A percentile compares a stretch with the other conserved stretches of the same genome.
phyloP scores from a whole-genome alignment of 768 basidiomycete species.

The Plicaturopsis crispa region DNA sequence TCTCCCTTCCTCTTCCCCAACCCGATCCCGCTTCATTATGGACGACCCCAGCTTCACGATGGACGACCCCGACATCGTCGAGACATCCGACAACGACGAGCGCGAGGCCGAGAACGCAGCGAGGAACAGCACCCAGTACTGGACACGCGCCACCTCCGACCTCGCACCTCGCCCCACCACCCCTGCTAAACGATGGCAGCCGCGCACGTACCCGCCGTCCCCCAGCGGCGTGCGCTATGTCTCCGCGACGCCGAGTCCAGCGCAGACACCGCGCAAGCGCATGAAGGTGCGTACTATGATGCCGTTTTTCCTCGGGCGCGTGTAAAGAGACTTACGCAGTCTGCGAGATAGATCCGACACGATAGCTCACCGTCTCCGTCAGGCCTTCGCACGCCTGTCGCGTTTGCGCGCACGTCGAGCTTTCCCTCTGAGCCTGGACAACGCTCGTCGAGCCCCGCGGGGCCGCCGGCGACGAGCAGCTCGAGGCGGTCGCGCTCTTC shows the following conservation, averaged over 20 bases:
- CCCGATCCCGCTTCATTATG: no score
- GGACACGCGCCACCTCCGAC: conserved; percentile 3
- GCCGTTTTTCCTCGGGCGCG: no score
- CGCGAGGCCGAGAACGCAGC: conserved; percentile 30
- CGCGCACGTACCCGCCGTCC: conserved; percentile 1
- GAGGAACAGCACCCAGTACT: conserved; percentile 5
- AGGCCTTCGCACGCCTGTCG: background rate
- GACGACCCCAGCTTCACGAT: conserved; percentile 8
- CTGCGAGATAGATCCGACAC: no score
- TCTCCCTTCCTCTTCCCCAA: no score
- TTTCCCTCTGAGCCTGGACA: no score
- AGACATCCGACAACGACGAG: conserved; percentile 61
- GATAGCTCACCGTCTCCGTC: background rate
- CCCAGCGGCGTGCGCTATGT: conserved; percentile 1
- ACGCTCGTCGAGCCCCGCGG: no score
- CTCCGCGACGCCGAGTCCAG: conserved; percentile 1
- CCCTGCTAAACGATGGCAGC: conserved; percentile 5
- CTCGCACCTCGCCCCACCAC: background rate
- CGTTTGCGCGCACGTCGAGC: no score
- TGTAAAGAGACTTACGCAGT: no score
- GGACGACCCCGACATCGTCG: conserved; percentile 40
- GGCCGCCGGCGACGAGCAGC: no score
- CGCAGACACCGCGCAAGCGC: conserved; percentile 31
- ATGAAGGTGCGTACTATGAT: conserved; percentile 24
- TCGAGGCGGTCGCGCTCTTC: no score